These are phyloP conservation scores for Linum usitatissimum DNA, from an alignment of 345 rosid genomes.

Conservation along the genomic window DNA sequence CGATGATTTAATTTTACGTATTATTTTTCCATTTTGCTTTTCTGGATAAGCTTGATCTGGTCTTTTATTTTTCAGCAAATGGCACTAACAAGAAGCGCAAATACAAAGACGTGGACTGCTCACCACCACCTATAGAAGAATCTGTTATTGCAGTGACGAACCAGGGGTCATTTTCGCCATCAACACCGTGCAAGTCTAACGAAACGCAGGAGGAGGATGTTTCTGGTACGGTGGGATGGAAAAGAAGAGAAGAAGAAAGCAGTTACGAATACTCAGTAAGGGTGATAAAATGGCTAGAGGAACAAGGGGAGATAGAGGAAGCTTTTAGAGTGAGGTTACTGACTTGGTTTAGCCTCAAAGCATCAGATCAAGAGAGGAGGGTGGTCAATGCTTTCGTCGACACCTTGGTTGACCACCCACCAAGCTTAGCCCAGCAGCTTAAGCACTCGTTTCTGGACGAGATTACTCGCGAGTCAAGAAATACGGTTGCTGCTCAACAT, in stretches of 20 bases:
- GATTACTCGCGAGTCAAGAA: constrained; percentile 25
- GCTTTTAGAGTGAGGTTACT: constrained; percentile 48
- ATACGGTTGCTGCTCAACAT: constrained; percentile 13
- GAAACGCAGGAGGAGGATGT: constrained; percentile 13
- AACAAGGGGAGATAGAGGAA: constrained; percentile 32
- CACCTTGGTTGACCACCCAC: constrained; percentile 36
- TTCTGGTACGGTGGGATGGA: constrained; percentile 9
- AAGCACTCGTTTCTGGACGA: constrained; percentile 33
- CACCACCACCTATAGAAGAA: constrained; percentile 22
- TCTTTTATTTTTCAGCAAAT: constrained; percentile 27
- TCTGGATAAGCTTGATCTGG: neutral
- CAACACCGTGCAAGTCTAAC: constrained; percentile 31
- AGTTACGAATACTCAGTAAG: constrained; percentile 36
- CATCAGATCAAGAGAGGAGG: constrained; percentile 38
- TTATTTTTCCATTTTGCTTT: neutral
- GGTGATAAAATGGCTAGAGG: constrained; percentile 41
- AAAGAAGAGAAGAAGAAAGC: constrained; percentile 32
- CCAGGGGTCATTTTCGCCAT: constrained; percentile 24
- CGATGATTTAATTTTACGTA: no score
- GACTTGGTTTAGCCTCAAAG: constrained; percentile 63
- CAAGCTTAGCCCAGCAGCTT: constrained; percentile 44
- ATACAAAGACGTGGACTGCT: constrained; percentile 13
- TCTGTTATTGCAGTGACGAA: constrained; percentile 9
- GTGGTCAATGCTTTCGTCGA: constrained; percentile 46
- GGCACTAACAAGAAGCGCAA: constrained; percentile 23